These are phyloP conservation scores for Leishmania gerbilli DNA, from an alignment of 208 protist genomes.

Conservation along the genomic window DNA sequence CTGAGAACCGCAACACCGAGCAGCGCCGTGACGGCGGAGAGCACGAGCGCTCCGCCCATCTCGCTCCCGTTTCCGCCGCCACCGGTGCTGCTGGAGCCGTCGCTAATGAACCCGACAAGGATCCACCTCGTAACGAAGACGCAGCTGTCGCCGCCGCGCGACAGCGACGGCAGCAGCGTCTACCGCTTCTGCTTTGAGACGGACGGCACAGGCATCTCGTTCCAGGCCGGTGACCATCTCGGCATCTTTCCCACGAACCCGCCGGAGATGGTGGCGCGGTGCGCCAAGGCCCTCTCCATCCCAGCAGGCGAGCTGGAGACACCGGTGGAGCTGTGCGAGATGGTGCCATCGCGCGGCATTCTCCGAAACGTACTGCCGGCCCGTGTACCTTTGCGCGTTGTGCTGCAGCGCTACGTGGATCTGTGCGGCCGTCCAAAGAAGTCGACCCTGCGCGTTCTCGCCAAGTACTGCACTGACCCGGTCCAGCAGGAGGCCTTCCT, in stretches of 20 bases:
- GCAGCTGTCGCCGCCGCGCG: conserved; percentile 38
- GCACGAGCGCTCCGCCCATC: not conserved
- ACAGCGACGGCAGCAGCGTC: conserved; percentile 66
- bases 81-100: conserved; percentile 59
- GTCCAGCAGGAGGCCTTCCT: conserved; percentile 61
- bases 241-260: conserved; percentile 90
- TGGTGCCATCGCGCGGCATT: conserved; percentile 26
- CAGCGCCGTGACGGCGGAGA: not conserved
- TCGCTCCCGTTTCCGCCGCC: conserved; percentile 45
- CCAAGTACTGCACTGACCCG: conserved; percentile 65
- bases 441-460: conserved; percentile 61
- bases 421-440: conserved; percentile 72
- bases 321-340: conserved; percentile 54
- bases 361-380: conserved; percentile 68
- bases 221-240: conserved; percentile 94
- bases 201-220: conserved; percentile 59
- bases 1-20: not conserved
- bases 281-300: conserved; percentile 54
- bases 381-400: conserved; percentile 53
- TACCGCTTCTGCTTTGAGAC: conserved; percentile 41
- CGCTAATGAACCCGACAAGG: conserved; percentile 46
- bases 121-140: conserved; percentile 43
- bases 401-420: conserved; percentile 81
- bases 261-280: conserved; percentile 65
- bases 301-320: conserved; percentile 38